These are phyloP conservation scores for Chrysanthemum makinoi DNA, from an alignment of 129 eudicot genomes.

Conservation along the genomic window DNA sequence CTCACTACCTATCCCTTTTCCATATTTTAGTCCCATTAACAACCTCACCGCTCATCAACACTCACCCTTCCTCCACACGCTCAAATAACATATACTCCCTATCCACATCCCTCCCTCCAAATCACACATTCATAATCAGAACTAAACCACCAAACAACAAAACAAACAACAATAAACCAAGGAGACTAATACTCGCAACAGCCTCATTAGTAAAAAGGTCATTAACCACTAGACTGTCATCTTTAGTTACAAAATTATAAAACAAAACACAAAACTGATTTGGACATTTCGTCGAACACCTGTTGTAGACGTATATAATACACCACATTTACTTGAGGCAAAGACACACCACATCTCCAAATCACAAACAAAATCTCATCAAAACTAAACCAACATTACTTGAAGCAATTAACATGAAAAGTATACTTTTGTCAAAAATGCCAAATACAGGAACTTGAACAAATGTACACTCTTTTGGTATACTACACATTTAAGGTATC, in stretches of 20 bases:
- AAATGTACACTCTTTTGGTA: slow-evolving; percentile 27
- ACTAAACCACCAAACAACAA: slow-evolving; percentile 80
- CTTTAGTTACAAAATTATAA: too few species aligned
- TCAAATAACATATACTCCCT: slow-evolving; percentile 28
- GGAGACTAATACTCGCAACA: too few species aligned
- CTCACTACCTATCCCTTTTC: too few species aligned
- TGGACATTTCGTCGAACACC: too few species aligned
- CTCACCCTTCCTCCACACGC: slow-evolving; percentile 47
- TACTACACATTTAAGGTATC: neutral
- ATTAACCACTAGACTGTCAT: too few species aligned
- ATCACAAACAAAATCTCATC: neutral
- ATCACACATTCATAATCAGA: slow-evolving; percentile 64
- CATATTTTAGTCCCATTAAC: slow-evolving; percentile 35
- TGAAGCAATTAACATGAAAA: neutral
- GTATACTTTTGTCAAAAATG: neutral
- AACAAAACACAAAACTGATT: too few species aligned
- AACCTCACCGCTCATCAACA: slow-evolving; percentile 49
- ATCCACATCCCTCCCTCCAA: slow-evolving; percentile 37
- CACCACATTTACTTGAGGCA: too few species aligned
- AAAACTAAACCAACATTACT: too few species aligned
- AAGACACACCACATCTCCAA: too few species aligned
- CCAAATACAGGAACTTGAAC: neutral
- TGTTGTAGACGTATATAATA: too few species aligned
- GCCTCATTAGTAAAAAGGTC: too few species aligned
- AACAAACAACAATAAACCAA: slow-evolving; percentile 67